phyloP scores from a whole-genome alignment of 2,329 filamentous ascomycete genomes.

The Talaromyces amestolkiae region DNA sequence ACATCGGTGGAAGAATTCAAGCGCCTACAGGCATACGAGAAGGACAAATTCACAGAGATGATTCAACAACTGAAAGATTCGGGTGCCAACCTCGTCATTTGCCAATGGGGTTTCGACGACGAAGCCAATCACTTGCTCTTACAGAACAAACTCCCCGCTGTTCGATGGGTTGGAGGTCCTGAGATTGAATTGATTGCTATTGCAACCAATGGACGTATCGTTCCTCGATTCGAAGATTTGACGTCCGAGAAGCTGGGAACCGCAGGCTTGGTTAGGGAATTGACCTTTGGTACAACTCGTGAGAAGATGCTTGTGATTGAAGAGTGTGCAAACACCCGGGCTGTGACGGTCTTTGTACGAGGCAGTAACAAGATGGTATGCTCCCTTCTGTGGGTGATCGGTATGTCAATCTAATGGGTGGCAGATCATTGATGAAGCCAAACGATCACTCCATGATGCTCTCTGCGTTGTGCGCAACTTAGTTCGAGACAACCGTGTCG shows the following conservation, averaged over 20 bases:
- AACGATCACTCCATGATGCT: slow-evolving; percentile 94
- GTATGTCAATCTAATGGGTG: neutral
- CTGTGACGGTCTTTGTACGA: slow-evolving; percentile 92
- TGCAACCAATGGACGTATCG: slow-evolving; percentile 95
- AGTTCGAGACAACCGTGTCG: slow-evolving; percentile 91
- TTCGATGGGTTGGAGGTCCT: slow-evolving; percentile 95
- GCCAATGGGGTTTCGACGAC: slow-evolving; percentile 99
- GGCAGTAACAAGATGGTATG: slow-evolving; percentile 98
- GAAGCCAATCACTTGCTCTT: slow-evolving; percentile 96
- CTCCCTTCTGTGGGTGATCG: neutral
- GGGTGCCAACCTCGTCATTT: slow-evolving; percentile 94
- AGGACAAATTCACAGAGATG: slow-evolving; percentile 97
- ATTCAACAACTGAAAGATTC: slow-evolving; percentile 97
- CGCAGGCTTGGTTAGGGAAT: slow-evolving; percentile 86
- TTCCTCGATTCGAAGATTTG: slow-evolving; percentile 94
- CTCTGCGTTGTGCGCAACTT: slow-evolving; percentile 97
- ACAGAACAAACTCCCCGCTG: slow-evolving; percentile 92
- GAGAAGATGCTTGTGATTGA: slow-evolving; percentile 99
- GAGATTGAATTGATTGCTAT: slow-evolving; percentile 99
- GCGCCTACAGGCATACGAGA: slow-evolving; percentile 93
- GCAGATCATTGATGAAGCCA: slow-evolving; percentile 97
- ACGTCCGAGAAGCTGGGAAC: slow-evolving; percentile 85
- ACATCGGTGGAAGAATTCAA: slow-evolving; percentile 97
- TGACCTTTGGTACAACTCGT: slow-evolving; percentile 94
- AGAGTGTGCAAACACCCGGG: slow-evolving; percentile 95